These are phyloP conservation scores for Helichrysum umbraculigerum DNA, from an alignment of 129 eudicot genomes.

Conservation along the genomic window DNA sequence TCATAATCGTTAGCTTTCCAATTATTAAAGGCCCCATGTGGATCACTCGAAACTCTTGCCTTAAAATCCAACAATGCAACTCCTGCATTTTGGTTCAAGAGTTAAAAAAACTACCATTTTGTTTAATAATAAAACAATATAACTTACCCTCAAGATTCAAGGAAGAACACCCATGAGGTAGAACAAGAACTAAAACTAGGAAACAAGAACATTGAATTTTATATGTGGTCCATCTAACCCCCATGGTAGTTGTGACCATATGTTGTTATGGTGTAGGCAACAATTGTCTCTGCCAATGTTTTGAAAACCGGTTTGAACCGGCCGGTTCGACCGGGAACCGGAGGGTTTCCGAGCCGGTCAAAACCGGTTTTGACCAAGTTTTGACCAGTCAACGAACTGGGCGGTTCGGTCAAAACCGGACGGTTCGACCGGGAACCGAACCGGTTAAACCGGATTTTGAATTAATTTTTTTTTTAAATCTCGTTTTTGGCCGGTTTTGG, in stretches of 20 bases:
- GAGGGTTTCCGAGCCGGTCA: too few species aligned
- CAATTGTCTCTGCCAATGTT: conserved; percentile 47
- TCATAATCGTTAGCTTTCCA: conserved; percentile 57
- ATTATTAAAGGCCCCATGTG: conserved; percentile 51
- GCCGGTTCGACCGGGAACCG: too few species aligned
- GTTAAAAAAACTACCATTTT: too few species aligned
- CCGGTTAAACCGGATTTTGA: too few species aligned
- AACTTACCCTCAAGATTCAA: conserved; percentile 66
- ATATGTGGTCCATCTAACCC: conserved; percentile 54
- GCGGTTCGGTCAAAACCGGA: too few species aligned
- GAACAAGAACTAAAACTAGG: conserved; percentile 38
- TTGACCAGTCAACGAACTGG: too few species aligned
- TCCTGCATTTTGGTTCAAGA: conserved; percentile 55
- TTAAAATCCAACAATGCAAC: conserved; percentile 58
- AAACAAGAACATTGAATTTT: conserved; percentile 40
- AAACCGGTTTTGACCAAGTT: too few species aligned
- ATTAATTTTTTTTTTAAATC: too few species aligned
- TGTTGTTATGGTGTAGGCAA: conserved; percentile 51
- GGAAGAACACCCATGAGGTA: conserved; percentile 48
- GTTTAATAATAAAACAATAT: neutral
- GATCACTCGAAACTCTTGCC: conserved; percentile 52
- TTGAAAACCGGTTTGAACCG: too few species aligned
- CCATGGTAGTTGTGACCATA: conserved; percentile 53
- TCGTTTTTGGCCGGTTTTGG: too few species aligned
- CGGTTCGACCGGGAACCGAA: too few species aligned